A percentile compares a stretch with the other conserved stretches of the same genome.
Evolutionary conservation across 78 protist genomes (phyloP).

Genomic region (Goniomonas avonlea): DNA sequence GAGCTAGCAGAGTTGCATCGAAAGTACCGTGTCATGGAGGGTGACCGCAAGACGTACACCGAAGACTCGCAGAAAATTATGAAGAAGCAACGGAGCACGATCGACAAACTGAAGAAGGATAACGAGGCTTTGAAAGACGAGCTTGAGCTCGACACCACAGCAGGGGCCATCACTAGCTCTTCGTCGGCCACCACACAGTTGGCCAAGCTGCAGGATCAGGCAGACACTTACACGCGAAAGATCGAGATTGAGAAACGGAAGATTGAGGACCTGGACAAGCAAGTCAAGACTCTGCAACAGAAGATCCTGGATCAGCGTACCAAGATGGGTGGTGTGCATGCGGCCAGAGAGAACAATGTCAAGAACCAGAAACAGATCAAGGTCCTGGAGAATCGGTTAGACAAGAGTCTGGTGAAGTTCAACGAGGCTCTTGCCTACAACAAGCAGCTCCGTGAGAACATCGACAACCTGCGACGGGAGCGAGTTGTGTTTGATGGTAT

Average conservation of each 20-base stretch:
- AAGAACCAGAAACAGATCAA: constrained; percentile 36
- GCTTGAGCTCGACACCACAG: background rate
- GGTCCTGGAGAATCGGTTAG: constrained; percentile 55
- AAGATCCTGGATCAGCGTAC: constrained; percentile 16
- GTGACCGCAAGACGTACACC: no score
- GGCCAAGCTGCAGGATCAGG: constrained; percentile 25
- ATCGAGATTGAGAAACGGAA: constrained; percentile 34
- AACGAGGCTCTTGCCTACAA: constrained; percentile 65
- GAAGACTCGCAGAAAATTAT: background rate
- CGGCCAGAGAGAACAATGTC: background rate
- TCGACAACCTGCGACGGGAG: constrained; percentile 72
- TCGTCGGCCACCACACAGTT: background rate
- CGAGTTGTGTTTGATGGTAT: constrained; percentile 61
- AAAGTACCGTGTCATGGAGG: background rate
- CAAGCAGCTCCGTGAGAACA: constrained; percentile 52
- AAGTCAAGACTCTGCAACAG: background rate
- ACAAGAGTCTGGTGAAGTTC: constrained; percentile 46
- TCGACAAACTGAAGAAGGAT: constrained; percentile 7
- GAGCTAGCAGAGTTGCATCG: constrained; percentile 14
- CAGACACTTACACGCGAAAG: background rate
- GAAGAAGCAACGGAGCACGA: constrained; percentile 15
- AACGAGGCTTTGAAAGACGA: background rate
- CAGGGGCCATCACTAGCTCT: background rate
- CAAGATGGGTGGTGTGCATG: constrained; percentile 50
- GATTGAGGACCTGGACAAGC: constrained; percentile 10